Conservation (phyloP, 768 basidiomycete species). For the Mycena metata region DNA sequence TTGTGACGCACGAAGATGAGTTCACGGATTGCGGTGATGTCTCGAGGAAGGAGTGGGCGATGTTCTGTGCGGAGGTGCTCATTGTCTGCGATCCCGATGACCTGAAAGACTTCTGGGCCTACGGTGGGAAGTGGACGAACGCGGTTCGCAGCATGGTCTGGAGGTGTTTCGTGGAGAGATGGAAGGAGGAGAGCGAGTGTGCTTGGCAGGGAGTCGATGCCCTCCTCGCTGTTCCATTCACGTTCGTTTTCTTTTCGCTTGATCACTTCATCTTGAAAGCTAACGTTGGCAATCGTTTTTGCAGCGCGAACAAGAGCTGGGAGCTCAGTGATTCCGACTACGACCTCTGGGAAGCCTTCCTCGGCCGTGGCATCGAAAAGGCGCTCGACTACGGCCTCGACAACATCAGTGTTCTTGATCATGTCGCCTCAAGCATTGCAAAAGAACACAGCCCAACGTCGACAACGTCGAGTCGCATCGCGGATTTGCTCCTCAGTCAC, state of each 20-base stretch:
- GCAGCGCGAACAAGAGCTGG: constrained; percentile 60
- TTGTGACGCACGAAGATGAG: constrained; percentile 63
- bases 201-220: constrained; percentile 69
- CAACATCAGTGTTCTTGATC: constrained; percentile 64
- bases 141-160: constrained; percentile 67
- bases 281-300: too few species aligned
- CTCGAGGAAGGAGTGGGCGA: constrained; percentile 70
- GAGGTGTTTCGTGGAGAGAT: constrained; percentile 67
- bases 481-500: constrained; percentile 72
- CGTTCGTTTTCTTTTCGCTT: constrained; percentile 55
- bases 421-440: constrained; percentile 63
- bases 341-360: constrained; percentile 70
- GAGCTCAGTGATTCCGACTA: constrained; percentile 68
- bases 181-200: constrained; percentile 61
- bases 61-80: constrained; percentile 68
- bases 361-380: constrained; percentile 64
- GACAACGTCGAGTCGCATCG: constrained; percentile 64
- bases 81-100: constrained; percentile 60
- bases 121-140: constrained; percentile 49
- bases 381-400: constrained; percentile 75
- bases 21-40: constrained; percentile 59
- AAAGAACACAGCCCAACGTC: constrained; percentile 55
- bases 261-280: constrained; percentile 7
- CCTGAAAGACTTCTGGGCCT: constrained; percentile 70
- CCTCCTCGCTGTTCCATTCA: constrained; percentile 74